Percentiles rank a stretch among this genome's conserved stretches.
phyloP scores from a whole-genome alignment of 2,329 filamentous ascomycete genomes.

The Sporothrix variecibatus region DNA sequence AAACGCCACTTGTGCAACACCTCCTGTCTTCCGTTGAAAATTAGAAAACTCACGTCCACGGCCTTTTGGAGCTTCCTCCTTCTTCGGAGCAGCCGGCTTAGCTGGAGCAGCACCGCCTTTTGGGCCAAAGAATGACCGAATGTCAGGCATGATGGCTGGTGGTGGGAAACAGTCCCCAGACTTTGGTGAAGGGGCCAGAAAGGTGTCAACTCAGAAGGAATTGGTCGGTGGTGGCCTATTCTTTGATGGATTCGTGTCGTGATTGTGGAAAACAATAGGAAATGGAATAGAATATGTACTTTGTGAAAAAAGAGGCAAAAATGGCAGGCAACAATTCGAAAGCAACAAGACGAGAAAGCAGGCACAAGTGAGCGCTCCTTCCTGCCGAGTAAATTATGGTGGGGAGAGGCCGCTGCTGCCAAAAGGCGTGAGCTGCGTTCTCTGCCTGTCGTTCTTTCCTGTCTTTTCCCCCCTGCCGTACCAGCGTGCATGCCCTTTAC shows the following conservation, averaged over 20 bases:
- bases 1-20: background rate
- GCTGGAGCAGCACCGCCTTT: slow-evolving; percentile 50
- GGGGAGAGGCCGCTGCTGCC: background rate
- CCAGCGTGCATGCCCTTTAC: background rate
- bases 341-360: slow-evolving; percentile 2
- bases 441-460: slow-evolving; percentile 1
- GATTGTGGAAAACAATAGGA: background rate
- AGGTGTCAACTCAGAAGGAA: background rate
- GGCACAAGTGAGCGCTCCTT: background rate
- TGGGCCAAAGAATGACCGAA: slow-evolving; percentile 72
- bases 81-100: slow-evolving; percentile 41
- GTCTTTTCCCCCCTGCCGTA: background rate
- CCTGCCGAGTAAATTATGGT: background rate
- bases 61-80: slow-evolving; percentile 40
- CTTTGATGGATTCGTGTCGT: background rate
- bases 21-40: background rate
- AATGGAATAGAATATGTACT: background rate
- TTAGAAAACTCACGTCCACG: slow-evolving; percentile 26
- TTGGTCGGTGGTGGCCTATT: background rate
- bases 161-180: background rate
- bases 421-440: background rate
- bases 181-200: slow-evolving; percentile 1
- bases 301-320: background rate
- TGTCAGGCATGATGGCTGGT: slow-evolving; percentile 62
- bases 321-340: slow-evolving; percentile 13